Evolutionary conservation across 805 yeast species (phyloP).

Genomic region (Schwanniomyces vanrijiae): DNA sequence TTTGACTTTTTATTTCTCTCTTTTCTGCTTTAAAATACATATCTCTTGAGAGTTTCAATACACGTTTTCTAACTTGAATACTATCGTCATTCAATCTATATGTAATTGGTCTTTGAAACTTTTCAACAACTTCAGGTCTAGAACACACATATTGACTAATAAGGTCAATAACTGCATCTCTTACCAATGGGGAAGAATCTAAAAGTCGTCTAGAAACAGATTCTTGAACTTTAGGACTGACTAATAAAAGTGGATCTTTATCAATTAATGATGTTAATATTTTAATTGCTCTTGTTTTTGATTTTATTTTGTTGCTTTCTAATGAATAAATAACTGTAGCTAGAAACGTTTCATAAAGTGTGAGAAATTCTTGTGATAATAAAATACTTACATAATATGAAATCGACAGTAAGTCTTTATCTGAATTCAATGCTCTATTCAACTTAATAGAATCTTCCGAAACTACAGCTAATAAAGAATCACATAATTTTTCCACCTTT

Average conservation of each 20-base stretch:
- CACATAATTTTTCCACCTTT: slow-evolving; percentile 2
- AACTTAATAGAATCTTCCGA: slow-evolving; percentile 9
- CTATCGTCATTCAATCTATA: slow-evolving; percentile 59
- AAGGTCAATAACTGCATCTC: slow-evolving; percentile 75
- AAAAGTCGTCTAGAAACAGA: slow-evolving; percentile 51
- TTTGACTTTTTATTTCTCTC: slow-evolving; percentile 31
- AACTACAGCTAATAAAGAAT: slow-evolving; percentile 5
- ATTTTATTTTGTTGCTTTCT: slow-evolving; percentile 30
- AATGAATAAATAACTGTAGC: slow-evolving; percentile 41
- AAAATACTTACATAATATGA: slow-evolving; percentile 21
- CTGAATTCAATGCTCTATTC: slow-evolving; percentile 8
- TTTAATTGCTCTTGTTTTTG: slow-evolving; percentile 59
- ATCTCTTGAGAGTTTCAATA: slow-evolving; percentile 49
- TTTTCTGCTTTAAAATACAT: slow-evolving; percentile 43
- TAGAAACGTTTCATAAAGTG: slow-evolving; percentile 54
- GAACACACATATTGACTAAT: slow-evolving; percentile 47
- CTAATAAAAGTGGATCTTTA: slow-evolving; percentile 51
- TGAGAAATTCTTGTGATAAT: slow-evolving; percentile 27
- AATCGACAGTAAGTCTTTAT: slow-evolving; percentile 13
- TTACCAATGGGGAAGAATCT: slow-evolving; percentile 68
- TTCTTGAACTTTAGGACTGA: slow-evolving; percentile 48
- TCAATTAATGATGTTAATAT: slow-evolving; percentile 56
- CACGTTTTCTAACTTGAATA: slow-evolving; percentile 61
- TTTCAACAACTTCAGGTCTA: slow-evolving; percentile 45
- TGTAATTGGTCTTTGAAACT: slow-evolving; percentile 50